Base-by-base conservation (phyloP, 768 basidiomycete species). In the Phaeotremella fagi region DNA sequence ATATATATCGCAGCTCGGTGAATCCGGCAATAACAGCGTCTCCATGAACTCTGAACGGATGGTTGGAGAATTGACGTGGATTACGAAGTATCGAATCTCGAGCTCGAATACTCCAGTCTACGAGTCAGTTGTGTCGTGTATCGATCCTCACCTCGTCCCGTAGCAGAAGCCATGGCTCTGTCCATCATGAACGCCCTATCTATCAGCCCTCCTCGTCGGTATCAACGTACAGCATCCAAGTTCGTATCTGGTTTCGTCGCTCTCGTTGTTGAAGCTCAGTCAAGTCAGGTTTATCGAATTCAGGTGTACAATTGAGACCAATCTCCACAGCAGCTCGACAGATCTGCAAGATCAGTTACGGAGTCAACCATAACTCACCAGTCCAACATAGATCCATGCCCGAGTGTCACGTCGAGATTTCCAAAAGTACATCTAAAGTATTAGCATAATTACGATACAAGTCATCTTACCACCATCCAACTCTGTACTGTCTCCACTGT, bases 21-120 rank as follows among this genome's bases (percentile, higher is more conserved):
- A 57, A 57, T 31, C 55, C 55, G 42, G 55, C 55, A 38, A 57
- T 48, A 1, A 57, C 55, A 4, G 55, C 55, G 27, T 57, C 55
- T 5, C 55, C 55, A 35, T 57, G 55, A 5, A 20, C 15, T 0
- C 55, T 29, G 6, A 51, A 26, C 12, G 50, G 45, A 24, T 57
- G 55, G 9, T 41, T 20, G 1, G 50, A 52, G 45, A 57, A 47
- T 1, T 5, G 2, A 12, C 55, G 44, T 12, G 29, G 16, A 24
- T 57, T 22, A n/a, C 35, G 50, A 16, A 57, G 47, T 37, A 52
- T 57, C n/a, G 43, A 26, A 28, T 57, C 55, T 23, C 35, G 31
- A 24, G 49, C 50, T n/a, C 55, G 20, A 12, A 57, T 37, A 27
- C 50, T 43, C 55, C 55, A 57, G 29, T 57, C 55, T 52, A 27